phyloP scores from a whole-genome alignment of 1,284 basidiomycete genomes.

The Fomitopsis schrenkii region DNA sequence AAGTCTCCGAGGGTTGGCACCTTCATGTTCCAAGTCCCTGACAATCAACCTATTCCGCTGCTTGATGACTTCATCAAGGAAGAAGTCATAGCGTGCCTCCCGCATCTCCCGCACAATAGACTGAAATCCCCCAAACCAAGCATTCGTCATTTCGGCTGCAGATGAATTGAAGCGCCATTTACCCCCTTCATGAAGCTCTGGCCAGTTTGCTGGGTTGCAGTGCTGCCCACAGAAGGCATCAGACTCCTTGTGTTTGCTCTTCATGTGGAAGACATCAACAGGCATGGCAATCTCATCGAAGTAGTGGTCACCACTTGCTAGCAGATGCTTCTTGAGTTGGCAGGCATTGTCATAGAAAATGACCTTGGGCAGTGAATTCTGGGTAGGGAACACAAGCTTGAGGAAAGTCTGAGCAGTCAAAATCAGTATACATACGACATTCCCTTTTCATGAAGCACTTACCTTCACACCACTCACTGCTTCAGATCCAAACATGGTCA shows the following conservation, averaged over 20 bases:
- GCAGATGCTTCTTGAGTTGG: constrained; percentile 11
- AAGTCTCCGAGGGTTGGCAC: constrained; percentile 20
- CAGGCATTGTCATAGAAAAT: constrained; percentile 27
- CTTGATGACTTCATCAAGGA: constrained; percentile 34
- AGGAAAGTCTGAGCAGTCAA: not conserved
- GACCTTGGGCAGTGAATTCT: not conserved
- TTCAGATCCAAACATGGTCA: constrained; percentile 30
- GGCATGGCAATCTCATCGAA: constrained; percentile 19
- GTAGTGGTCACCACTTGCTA: constrained; percentile 10
- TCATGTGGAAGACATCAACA: constrained; percentile 32
- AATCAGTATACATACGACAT: not conserved
- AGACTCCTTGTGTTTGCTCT: constrained; percentile 28
- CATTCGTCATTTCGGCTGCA: constrained; percentile 18
- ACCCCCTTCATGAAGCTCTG: constrained; percentile 21
- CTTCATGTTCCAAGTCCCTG: constrained; percentile 3
- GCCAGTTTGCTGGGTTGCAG: constrained; percentile 28
- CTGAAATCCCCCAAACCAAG: constrained; percentile 22
- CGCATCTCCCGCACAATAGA: constrained; percentile 24
- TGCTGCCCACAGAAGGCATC: constrained; percentile 24
- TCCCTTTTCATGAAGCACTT: not conserved
- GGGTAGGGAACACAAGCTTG: not conserved
- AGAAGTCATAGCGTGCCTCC: constrained; percentile 27
- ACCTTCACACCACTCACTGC: constrained; percentile 23
- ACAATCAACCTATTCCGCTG: constrained; percentile 17
- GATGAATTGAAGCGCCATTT: constrained; percentile 30